phyloP scores from a whole-genome alignment of 2,329 filamentous ascomycete species.

The Leptoxyphium fumago region DNA sequence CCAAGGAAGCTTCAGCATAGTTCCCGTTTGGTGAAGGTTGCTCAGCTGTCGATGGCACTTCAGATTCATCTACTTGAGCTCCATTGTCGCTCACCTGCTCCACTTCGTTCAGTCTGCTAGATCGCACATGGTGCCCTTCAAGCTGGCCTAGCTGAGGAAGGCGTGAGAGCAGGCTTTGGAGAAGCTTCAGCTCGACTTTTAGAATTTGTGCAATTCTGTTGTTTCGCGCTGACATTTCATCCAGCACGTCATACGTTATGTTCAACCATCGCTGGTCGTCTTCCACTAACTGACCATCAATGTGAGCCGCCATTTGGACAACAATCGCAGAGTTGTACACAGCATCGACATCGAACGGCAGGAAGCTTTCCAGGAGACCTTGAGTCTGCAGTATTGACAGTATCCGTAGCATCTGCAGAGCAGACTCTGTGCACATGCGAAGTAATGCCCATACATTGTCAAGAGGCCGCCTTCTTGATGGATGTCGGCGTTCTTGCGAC shows the following conservation, averaged over 20 bases:
- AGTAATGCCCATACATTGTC: conserved; percentile 4
- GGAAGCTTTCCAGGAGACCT: conserved; percentile 7
- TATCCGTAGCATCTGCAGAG: conserved; percentile 5
- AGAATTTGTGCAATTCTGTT: conserved; percentile 9
- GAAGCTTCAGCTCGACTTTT: conserved; percentile 7
- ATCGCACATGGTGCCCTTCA: too few species aligned
- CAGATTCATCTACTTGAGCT: too few species aligned
- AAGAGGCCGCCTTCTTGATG: too few species aligned
- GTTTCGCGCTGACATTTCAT: conserved; percentile 9
- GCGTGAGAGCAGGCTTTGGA: conserved; percentile 5
- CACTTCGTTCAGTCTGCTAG: too few species aligned
- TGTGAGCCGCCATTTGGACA: conserved; percentile 6
- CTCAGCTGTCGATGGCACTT: too few species aligned
- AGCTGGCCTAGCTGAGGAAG: too few species aligned
- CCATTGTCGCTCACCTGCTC: too few species aligned
- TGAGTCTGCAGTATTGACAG: conserved; percentile 3
- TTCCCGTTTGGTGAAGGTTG: too few species aligned
- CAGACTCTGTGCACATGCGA: conserved; percentile 4
- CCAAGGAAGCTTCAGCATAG: too few species aligned
- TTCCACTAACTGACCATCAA: conserved; percentile 7
- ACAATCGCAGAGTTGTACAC: conserved; percentile 10
- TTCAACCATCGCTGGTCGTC: conserved; percentile 6
- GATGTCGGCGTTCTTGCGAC: background rate
- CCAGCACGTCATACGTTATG: conserved; percentile 6
- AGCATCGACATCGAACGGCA: conserved; percentile 12